Base-by-base conservation (phyloP, 2,329 filamentous ascomycete species). In the Fusarium scirpi region DNA sequence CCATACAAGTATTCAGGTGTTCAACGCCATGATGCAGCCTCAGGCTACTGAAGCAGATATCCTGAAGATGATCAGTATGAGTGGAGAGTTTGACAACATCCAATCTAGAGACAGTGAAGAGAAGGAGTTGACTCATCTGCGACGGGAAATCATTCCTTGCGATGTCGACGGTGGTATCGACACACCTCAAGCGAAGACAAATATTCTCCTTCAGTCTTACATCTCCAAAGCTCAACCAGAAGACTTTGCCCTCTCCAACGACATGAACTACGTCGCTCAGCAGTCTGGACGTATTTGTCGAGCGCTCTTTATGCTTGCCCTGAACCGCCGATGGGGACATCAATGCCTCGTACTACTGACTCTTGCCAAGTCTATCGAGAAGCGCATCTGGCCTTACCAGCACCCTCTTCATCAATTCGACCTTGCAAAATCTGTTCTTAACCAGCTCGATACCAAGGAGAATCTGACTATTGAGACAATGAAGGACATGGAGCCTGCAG, bases 381-480 rank as follows among this genome's bases (percentile, higher is more conserved):
- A 94, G 81, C 91, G 94, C 62, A 91, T 97, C 13, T 99, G 96
- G 96, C 90, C 94, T 0, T 97, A 94, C 75, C 91, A 97, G 78
- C 96, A 99, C 78, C 96, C 96, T 0, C 90, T 99, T 51, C 92
- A 95, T 74, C 96, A 99, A 76, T 99, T 99, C 69, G 94, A 98
- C 65, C 84, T 99, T 3, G 92, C 95, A 0, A 90, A 91, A 72
- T 90, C 94, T 0, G 89, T 99, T 1, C 82, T 99, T 12, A 91
- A 91, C 55, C 92, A 97, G 70, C 85, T 99, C 6, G 94, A 98
- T 72, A 85, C 91, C n/a, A 97, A 92, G 75, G 89, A 93, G 2
- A 84, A 87, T 38, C 82, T 91, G 45, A 93, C 92, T 0, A 91
- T 99, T 29, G 94, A 97, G 78, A 85, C 89, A 1, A 86, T 99